Conservation (phyloP, 306 rosid genomes). For the Elaeagnus macrophylla region DNA sequence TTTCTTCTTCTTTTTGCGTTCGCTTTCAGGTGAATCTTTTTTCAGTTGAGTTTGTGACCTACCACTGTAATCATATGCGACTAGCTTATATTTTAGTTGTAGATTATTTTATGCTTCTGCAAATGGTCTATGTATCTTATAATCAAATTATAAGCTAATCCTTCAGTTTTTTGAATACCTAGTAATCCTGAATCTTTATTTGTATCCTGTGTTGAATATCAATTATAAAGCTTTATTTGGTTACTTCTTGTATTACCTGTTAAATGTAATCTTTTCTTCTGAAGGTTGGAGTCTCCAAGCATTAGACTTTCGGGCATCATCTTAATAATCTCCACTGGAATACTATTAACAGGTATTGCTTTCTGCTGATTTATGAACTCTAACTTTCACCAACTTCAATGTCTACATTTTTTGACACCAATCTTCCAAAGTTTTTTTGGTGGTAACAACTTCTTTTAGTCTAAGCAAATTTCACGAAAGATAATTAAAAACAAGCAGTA, state of each 20-base stretch:
- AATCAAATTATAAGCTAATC: not conserved
- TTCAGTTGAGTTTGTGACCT: constrained; percentile 14
- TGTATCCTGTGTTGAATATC: constrained; percentile 9
- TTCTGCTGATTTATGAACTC: not conserved
- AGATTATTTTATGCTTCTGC: not conserved
- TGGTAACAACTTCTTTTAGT: too few relatives aligned
- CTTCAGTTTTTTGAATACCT: constrained; percentile 1
- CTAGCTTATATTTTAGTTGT: constrained; percentile 5
- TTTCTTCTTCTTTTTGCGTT: constrained; percentile 96
- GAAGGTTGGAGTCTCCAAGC: constrained; percentile 93
- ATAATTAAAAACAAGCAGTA: too few relatives aligned
- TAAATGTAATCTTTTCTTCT: constrained; percentile 25
- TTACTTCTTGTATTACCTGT: constrained; percentile 13
- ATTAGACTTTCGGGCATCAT: constrained; percentile 81
- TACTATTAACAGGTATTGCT: constrained; percentile 74
- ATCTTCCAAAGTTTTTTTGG: not conserved
- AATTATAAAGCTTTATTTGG: constrained; percentile 4
- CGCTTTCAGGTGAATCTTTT: constrained; percentile 68
- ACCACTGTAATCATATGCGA: constrained; percentile 6
- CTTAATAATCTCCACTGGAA: constrained; percentile 65
- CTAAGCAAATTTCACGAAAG: too few relatives aligned
- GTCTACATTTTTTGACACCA: constrained; percentile 6
- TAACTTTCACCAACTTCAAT: not conserved
- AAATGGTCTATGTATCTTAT: not conserved
- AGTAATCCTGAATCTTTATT: not conserved